Percentiles rank a stretch among this genome's conserved stretches.
Evolutionary conservation across 441 rosid genomes (phyloP).

Genomic region (Gossypium davidsonii): DNA sequence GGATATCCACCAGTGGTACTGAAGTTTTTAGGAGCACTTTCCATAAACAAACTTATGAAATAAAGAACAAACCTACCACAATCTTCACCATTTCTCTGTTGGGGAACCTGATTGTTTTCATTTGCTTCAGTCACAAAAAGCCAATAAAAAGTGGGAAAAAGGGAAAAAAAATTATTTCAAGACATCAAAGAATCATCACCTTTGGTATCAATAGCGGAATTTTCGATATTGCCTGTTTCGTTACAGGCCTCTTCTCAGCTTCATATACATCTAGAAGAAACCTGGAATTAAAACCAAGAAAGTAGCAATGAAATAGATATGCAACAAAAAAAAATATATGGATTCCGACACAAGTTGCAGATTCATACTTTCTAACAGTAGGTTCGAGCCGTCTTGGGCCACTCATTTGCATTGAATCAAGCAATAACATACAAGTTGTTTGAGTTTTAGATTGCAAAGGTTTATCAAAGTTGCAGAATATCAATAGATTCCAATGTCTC

Average conservation of each 20-base stretch:
- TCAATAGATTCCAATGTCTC: conserved; percentile 24
- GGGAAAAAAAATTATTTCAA: background rate
- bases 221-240: conserved; percentile 24
- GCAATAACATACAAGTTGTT: conserved; percentile 66
- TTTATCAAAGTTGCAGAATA: conserved; percentile 70
- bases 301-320: background rate
- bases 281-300: conserved; percentile 30
- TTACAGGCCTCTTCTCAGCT: conserved; percentile 51
- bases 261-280: conserved; percentile 59
- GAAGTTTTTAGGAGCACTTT: conserved; percentile 50
- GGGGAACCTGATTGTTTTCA: conserved; percentile 59
- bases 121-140: background rate
- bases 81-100: conserved; percentile 60
- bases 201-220: conserved; percentile 62
- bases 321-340: background rate
- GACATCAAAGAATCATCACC: conserved; percentile 27
- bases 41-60: conserved; percentile 56
- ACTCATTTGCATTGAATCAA: conserved; percentile 66
- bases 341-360: background rate
- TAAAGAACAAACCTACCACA: conserved; percentile 77
- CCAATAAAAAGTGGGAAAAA: background rate
- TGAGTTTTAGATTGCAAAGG: conserved; percentile 33
- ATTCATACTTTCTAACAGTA: conserved; percentile 53
- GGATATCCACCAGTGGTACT: conserved; percentile 29
- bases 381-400: conserved; percentile 51